Evolutionary conservation across 257 asterid species (phyloP), one percentile per base, ranked within the genome.

Genomic region (Jacaranda copaia): DNA sequence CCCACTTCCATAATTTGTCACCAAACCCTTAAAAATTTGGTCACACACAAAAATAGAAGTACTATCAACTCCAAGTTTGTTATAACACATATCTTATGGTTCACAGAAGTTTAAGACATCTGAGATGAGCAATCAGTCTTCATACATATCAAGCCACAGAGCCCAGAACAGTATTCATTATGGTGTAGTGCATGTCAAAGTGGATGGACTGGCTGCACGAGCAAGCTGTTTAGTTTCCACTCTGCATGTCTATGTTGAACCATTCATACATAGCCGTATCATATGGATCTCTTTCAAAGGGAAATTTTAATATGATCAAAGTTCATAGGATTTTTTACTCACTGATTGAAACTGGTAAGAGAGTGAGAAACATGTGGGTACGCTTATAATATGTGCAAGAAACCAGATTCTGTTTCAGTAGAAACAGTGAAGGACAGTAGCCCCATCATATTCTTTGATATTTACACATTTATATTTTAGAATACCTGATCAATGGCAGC

Each of bases 401-500:
- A 49, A 13, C 56, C 56, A 49, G 36, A 46, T 48, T 48, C 18
- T 53, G 42, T 56, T 16, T 56, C 60, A 56, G 39, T 36, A 18
- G 20, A 11, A 35, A 51, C 19, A 32, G 42, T n/a, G 6, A 51
- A 25, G 38, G 3, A 25, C 10, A 8, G 64, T 20, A 55, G 40
- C 32, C 32, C 8, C 60, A 10, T 32, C 51, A 73, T 61, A n/a
- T 35, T 64, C 2, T 12, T 58, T 5, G 49, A 55, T 70, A 61
- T 42, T 70, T 15, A 59, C 20, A 63, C 36, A 73, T 57, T 15
- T 15, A 46, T 49, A 68, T 18, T 8, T 60, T 63, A 10, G 60
- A 8, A 57, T 25, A 91, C 97, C 97, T 91, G 97, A 80, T 91
- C 97, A 77, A 91, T 91, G 12, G 94, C 97, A 80, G 97, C 97